A percentile compares a stretch with the other conserved stretches of the same genome.
Evolutionary conservation across 2,329 filamentous ascomycete species (phyloP).

Genomic region (Aureobasidium leucospermi): DNA sequence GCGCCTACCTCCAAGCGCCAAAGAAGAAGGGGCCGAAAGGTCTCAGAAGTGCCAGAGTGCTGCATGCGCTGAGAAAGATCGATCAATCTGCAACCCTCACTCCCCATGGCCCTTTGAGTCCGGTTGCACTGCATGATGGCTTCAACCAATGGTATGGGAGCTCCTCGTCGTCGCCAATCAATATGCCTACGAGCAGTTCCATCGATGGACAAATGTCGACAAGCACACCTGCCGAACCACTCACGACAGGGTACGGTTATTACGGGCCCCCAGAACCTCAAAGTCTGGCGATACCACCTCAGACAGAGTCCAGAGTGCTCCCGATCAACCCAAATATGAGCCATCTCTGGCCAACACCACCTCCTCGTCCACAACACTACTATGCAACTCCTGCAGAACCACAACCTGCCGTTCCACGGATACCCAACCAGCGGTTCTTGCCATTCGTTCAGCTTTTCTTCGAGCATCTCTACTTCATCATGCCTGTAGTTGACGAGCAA

Average conservation of each 20-base stretch:
- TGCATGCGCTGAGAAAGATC: conserved; percentile 28
- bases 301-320: neutral
- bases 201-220: neutral
- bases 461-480: conserved; percentile 29
- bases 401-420: neutral
- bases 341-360: neutral
- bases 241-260: neutral
- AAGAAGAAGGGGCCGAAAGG: conserved; percentile 33
- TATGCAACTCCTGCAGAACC: neutral
- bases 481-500: conserved; percentile 28
- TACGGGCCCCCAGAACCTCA: neutral
- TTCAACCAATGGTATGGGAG: conserved; percentile 11
- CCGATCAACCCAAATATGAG: neutral
- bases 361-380: neutral
- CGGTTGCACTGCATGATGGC: conserved; percentile 11
- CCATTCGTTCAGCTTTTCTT: conserved; percentile 30
- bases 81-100: conserved; percentile 23
- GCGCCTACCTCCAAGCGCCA: conserved; percentile 29
- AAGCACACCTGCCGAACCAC: neutral
- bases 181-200: neutral
- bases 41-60: conserved; percentile 26
- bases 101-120: conserved; percentile 22
- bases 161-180: conserved; percentile 13
- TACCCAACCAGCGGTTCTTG: conserved; percentile 19
- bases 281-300: neutral